Evolutionary conservation across 164 flowering plant species (phyloP), one percentile per base, ranked within the genome.

Genomic region (Vitis amurensis): DNA sequence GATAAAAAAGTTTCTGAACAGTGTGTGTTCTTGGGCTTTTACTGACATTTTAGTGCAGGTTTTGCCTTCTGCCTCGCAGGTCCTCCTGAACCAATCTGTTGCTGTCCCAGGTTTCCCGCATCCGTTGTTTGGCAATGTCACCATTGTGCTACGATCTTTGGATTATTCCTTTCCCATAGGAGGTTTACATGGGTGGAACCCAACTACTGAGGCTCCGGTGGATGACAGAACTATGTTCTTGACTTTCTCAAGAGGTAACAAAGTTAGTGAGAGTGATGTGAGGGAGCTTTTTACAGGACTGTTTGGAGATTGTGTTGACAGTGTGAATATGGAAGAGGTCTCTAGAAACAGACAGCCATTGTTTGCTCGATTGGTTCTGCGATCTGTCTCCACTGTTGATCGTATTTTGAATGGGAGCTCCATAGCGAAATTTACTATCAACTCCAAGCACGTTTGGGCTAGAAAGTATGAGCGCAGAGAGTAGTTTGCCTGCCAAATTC

Each of bases 401-500:
- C 30, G 19, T 1, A 64, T 82, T 31, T 58, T 82, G n/a, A 47
- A 59, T 3, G 80, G 77, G 3, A 50, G 16, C 2, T 44, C 30
- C 9, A 60, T 79, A 0, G 61, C 81, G 0, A 79, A 79, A 61
- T 74, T 79, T 49, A 67, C 73, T 31, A 66, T 67, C 59, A 77
- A 79, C 55, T 77, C 77, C 3, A 82, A 79, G 55, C 79, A 82
- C 72, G 75, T 77, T 9, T 81, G 84, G 84, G 80, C 84, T 50
- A 67, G 84, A 0, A 81, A 77, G 70, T 79, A 76, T 68, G 85
- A 72, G 17, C 71, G 74, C 17, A 52, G 76, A 13, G 79, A 76
- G 0, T 63, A 58, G 55, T 59, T 23, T 37, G 44, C 44, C 44
- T 37, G 44, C 4, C 1, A 37, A 37, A 37, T 23, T 23, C 27